A percentile compares a stretch with the other conserved stretches of the same genome.
Evolutionary conservation across 129 eudicot species (phyloP).

Genomic region (Centaurea solstitialis): DNA sequence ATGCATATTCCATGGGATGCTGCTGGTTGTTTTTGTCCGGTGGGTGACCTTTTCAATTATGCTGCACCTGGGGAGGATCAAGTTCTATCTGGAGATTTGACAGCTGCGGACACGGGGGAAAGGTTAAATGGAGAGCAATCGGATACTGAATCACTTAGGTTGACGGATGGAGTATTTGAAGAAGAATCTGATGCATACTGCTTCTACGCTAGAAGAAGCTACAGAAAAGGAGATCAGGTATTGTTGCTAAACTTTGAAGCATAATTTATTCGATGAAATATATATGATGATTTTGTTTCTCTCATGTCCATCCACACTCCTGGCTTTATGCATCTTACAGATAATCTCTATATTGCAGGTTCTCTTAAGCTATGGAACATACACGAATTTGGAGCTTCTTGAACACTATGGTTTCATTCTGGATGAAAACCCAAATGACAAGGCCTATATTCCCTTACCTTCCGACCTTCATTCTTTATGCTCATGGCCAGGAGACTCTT

Average conservation of each 20-base stretch:
- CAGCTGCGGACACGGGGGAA: conserved; percentile 14
- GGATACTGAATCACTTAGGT: conserved; percentile 44
- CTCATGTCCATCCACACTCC: background rate
- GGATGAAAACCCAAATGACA: conserved; percentile 74
- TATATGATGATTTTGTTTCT: background rate
- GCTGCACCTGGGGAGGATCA: conserved; percentile 82
- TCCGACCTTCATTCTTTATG: conserved; percentile 51
- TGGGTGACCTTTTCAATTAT: conserved; percentile 92
- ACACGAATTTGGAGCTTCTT: conserved; percentile 90
- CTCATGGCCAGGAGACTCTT: conserved; percentile 72
- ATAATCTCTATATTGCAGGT: conserved; percentile 43
- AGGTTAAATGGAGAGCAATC: conserved; percentile 11
- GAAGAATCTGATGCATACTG: conserved; percentile 60
- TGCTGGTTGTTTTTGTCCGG: conserved; percentile 97
- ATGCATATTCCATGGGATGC: conserved; percentile 94
- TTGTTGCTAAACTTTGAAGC: background rate
- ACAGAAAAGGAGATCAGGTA: conserved; percentile 85
- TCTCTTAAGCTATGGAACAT: conserved; percentile 92
- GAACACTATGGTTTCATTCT: conserved; percentile 92
- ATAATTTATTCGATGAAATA: background rate
- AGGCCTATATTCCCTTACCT: conserved; percentile 66
- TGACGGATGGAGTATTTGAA: conserved; percentile 87
- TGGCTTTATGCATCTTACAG: background rate
- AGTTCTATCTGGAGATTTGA: conserved; percentile 20
- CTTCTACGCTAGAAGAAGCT: conserved; percentile 76